These are phyloP conservation scores for Fusarium sulawesiense DNA, from an alignment of 2,329 filamentous ascomycete genomes.

Conservation along the genomic window DNA sequence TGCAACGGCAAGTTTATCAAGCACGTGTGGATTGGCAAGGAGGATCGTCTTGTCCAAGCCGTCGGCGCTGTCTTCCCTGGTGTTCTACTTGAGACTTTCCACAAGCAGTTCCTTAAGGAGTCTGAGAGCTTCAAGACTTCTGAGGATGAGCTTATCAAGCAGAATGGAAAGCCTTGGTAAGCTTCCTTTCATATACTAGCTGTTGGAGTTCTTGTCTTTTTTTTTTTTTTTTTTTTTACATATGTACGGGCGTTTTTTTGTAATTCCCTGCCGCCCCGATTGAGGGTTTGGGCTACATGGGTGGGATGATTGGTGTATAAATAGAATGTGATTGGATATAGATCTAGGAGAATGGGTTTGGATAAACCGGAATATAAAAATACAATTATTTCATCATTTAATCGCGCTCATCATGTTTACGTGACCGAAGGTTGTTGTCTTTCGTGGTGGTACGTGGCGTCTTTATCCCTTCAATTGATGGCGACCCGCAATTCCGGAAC, in stretches of 20 bases:
- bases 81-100: conserved; percentile 51
- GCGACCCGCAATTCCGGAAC: too few relatives aligned
- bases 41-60: conserved; percentile 53
- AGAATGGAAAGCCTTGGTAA: conserved; percentile 22
- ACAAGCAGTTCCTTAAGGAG: conserved; percentile 51
- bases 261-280: background rate
- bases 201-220: conserved; percentile 11
- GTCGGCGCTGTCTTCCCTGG: conserved; percentile 54
- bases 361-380: conserved; percentile 1
- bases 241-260: conserved; percentile 7
- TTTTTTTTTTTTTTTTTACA: too few relatives aligned
- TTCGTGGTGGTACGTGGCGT: too few relatives aligned
- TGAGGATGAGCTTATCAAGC: conserved; percentile 18
- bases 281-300: too few relatives aligned
- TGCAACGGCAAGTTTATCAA: conserved; percentile 57
- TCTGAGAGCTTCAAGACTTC: conserved; percentile 25
- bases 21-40: conserved; percentile 58
- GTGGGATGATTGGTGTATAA: conserved; percentile 4
- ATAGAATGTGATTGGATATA: conserved; percentile 23
- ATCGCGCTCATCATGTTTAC: too few relatives aligned
- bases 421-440: too few relatives aligned
- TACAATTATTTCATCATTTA: background rate
- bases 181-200: background rate
- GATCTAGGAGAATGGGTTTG: background rate
- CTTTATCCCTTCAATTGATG: too few relatives aligned